Evolutionary conservation across 2,329 filamentous ascomycete species (phyloP).

Genomic region (Colletotrichum falcatum): DNA sequence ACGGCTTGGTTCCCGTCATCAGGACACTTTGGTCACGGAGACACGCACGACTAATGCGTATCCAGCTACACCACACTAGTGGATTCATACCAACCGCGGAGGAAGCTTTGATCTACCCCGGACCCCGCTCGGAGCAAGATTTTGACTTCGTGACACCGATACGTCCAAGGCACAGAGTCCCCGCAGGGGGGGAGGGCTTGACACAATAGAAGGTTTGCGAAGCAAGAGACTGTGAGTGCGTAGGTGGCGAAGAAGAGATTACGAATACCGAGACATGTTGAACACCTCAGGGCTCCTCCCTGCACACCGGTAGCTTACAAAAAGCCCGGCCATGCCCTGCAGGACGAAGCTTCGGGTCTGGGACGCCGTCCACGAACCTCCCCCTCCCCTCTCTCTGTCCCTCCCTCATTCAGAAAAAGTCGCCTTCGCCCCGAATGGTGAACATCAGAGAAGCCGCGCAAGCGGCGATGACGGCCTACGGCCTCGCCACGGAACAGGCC

Average conservation of each 20-base stretch:
- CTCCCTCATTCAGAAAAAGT: too few relatives aligned
- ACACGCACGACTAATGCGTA: not conserved
- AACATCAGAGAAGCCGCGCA: slow-evolving; percentile 29
- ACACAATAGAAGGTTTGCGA: too few relatives aligned
- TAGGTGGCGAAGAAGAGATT: not conserved
- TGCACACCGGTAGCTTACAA: too few relatives aligned
- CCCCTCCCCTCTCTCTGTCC: too few relatives aligned
- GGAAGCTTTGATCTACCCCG: too few relatives aligned
- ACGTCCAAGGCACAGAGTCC: not conserved
- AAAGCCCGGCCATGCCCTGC: not conserved
- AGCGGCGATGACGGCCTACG: slow-evolving; percentile 27
- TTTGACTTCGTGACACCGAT: not conserved
- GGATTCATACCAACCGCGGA: too few relatives aligned
- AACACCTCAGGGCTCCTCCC: not conserved
- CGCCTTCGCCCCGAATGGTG: slow-evolving; percentile 1
- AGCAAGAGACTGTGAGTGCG: not conserved
- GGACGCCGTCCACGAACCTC: too few relatives aligned
- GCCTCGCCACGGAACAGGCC: slow-evolving; percentile 6
- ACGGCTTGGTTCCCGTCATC: not conserved
- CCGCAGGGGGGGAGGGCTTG: too few relatives aligned
- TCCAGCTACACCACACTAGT: too few relatives aligned
- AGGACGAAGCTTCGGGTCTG: too few relatives aligned
- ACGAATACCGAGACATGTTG: too few relatives aligned
- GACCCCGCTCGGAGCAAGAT: too few relatives aligned
- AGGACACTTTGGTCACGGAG: not conserved